Percentiles rank a stretch among this genome's conserved stretches.
These are phyloP conservation scores for Paramyrothecium sp. DNA, from an alignment of 2,329 filamentous ascomycete genomes.

Conservation along the genomic window DNA sequence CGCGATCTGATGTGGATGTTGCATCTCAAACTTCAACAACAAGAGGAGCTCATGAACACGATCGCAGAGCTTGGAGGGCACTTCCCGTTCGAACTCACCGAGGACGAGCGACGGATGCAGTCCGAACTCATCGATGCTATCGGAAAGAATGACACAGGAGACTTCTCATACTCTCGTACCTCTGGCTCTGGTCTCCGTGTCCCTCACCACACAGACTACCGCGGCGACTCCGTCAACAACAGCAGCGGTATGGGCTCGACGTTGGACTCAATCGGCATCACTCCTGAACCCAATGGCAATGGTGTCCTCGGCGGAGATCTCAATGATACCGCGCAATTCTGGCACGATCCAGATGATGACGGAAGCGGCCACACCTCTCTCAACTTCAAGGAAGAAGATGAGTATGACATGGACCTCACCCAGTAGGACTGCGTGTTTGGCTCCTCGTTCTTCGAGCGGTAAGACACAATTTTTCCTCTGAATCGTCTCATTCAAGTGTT, in stretches of 20 bases:
- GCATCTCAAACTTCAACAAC: constrained; percentile 84
- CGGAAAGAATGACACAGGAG: constrained; percentile 71
- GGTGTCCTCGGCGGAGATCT: constrained; percentile 42
- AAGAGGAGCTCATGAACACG: constrained; percentile 78
- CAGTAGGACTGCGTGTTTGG: constrained; percentile 17
- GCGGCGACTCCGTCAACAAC: constrained; percentile 66
- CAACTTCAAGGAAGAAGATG: constrained; percentile 92
- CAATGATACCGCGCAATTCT: constrained; percentile 55
- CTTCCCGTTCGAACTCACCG: constrained; percentile 79
- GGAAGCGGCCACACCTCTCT: constrained; percentile 64
- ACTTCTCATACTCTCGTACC: constrained; percentile 81
- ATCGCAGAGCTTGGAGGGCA: constrained; percentile 71
- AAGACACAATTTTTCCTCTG: constrained; percentile 6
- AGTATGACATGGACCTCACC: constrained; percentile 79
- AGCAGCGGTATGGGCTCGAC: constrained; percentile 38
- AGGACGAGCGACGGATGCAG: constrained; percentile 95
- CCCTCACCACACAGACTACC: constrained; percentile 88
- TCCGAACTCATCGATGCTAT: constrained; percentile 87
- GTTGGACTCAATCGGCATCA: constrained; percentile 34
- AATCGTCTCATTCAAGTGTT: background rate
- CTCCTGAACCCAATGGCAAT: constrained; percentile 36
- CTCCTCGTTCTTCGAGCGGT: background rate
- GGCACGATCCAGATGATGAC: constrained; percentile 70
- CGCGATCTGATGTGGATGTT: constrained; percentile 97
- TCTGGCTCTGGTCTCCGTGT: constrained; percentile 85